Evolutionary conservation across 2,329 filamentous ascomycete species (phyloP).

Genomic region (Paramyrothecium sp.): DNA sequence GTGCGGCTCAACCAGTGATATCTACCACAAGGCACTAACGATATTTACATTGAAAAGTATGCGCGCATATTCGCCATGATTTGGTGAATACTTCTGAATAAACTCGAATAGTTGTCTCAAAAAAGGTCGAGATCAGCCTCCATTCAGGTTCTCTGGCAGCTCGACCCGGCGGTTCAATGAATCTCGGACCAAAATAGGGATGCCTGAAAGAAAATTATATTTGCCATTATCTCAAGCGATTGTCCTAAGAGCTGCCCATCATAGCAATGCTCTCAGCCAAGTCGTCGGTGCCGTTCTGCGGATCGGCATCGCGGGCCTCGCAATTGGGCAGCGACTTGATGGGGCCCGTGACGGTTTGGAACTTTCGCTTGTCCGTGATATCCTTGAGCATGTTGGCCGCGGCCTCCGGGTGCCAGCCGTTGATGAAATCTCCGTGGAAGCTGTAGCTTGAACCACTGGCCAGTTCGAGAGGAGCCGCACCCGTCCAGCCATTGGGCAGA

Average conservation of each 20-base stretch:
- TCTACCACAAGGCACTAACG: too few species aligned
- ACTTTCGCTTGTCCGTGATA: not conserved
- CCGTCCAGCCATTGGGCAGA: slow-evolving; percentile 40
- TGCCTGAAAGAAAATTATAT: too few species aligned
- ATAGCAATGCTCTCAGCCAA: not conserved
- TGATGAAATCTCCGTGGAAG: slow-evolving; percentile 45
- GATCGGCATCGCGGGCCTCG: not conserved
- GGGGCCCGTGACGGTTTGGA: not conserved
- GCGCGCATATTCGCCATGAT: too few species aligned
- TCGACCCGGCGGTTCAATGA: too few species aligned
- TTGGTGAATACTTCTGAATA: too few species aligned
- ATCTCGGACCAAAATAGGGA: too few species aligned
- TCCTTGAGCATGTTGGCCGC: slow-evolving; percentile 13
- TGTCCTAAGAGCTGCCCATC: not conserved
- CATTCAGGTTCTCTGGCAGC: too few species aligned
- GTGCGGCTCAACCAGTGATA: too few species aligned
- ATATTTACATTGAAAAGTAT: too few species aligned
- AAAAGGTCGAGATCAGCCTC: too few species aligned
- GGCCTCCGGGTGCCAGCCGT: slow-evolving; percentile 43
- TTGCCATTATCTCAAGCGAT: too few species aligned
- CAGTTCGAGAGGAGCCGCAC: slow-evolving; percentile 37
- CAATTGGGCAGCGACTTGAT: not conserved
- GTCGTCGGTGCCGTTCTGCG: not conserved
- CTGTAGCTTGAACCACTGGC: slow-evolving; percentile 35
- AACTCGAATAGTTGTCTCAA: too few species aligned